Evolutionary conservation across 2,329 filamentous ascomycete species (phyloP).

Genomic region (Botrytis fragariae): DNA sequence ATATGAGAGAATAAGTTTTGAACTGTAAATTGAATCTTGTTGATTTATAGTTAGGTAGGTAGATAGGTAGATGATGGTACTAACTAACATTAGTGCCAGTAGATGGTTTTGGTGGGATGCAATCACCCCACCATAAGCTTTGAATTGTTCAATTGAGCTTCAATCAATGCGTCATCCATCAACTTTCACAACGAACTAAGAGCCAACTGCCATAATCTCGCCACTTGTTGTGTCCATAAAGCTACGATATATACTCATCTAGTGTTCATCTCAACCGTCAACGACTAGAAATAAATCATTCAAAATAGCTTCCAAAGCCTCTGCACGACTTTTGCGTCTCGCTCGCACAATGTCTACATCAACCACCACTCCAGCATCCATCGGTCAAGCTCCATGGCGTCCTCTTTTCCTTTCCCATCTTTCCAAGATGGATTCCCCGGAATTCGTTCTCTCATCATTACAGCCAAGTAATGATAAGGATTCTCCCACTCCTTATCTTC

Average conservation of each 20-base stretch:
- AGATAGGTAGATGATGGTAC: not conserved
- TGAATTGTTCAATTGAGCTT: slow-evolving; percentile 2
- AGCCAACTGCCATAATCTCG: not conserved
- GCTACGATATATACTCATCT: not conserved
- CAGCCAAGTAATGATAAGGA: slow-evolving; percentile 37
- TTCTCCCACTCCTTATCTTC: slow-evolving; percentile 41
- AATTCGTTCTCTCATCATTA: slow-evolving; percentile 47
- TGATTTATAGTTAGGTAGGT: not conserved
- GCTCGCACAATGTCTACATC: slow-evolving; percentile 36
- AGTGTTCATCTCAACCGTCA: not conserved
- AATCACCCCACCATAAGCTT: slow-evolving; percentile 9
- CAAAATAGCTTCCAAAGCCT: slow-evolving; percentile 37
- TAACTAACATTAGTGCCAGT: not conserved
- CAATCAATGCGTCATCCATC: slow-evolving; percentile 19
- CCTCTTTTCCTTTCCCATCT: slow-evolving; percentile 38
- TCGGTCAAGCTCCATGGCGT: slow-evolving; percentile 38
- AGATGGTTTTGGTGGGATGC: not conserved
- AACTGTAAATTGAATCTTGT: too few relatives aligned
- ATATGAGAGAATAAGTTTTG: not conserved
- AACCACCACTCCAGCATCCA: slow-evolving; percentile 28
- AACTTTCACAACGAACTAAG: not conserved
- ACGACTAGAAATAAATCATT: slow-evolving; percentile 16
- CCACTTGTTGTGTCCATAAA: not conserved
- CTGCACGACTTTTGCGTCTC: slow-evolving; percentile 31
- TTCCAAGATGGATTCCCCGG: slow-evolving; percentile 40